These are phyloP conservation scores for Salix suchowensis DNA, from an alignment of 345 rosid species.

Conservation along the genomic window DNA sequence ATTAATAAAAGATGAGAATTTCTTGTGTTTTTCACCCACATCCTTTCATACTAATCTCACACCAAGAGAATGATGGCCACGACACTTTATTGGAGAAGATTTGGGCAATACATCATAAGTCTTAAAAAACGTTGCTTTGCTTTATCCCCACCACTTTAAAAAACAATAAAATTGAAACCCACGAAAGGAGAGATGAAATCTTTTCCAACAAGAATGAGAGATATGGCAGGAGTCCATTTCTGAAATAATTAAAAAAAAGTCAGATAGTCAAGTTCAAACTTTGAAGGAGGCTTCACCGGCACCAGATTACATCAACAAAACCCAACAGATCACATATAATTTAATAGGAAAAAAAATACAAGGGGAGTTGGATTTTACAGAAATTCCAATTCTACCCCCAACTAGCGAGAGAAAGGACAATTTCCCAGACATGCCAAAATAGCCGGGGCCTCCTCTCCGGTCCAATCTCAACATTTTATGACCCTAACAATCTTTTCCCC, in stretches of 20 bases:
- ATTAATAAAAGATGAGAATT: no score
- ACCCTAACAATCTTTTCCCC: slow-evolving; percentile 22
- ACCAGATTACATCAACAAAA: slow-evolving; percentile 18
- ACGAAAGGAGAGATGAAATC: neutral
- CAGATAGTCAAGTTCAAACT: neutral
- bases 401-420: slow-evolving; percentile 36
- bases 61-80: no score
- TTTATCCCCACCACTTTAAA: neutral
- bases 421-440: slow-evolving; percentile 62
- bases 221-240: neutral
- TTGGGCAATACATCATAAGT: neutral
- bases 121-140: neutral
- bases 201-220: neutral
- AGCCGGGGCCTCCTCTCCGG: slow-evolving; percentile 55
- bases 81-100: no score
- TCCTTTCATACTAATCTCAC: no score
- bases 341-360: neutral
- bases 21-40: no score
- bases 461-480: slow-evolving; percentile 27
- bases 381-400: slow-evolving; percentile 44
- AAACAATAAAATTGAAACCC: no score
- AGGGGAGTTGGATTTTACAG: slow-evolving; percentile 39
- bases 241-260: neutral
- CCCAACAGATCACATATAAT: slow-evolving; percentile 15
- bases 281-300: slow-evolving; percentile 18